Base-by-base conservation (phyloP, 768 basidiomycete genomes). In the Polyporus arcularius region DNA sequence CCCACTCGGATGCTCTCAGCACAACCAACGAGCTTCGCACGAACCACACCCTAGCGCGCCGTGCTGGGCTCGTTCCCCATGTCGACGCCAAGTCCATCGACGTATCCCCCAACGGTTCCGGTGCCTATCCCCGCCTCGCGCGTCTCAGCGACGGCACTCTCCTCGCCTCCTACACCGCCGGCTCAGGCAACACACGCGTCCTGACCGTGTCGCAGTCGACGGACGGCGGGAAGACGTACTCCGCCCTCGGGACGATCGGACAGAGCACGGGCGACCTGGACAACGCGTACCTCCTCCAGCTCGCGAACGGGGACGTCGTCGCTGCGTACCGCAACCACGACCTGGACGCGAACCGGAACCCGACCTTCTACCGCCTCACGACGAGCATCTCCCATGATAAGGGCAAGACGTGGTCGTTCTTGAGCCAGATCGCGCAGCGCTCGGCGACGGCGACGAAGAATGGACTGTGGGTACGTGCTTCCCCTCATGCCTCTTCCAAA, bases 241-340 rank as follows among this genome's bases (percentile, higher is more conserved):
- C 39, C 39, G 53, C 38, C 11, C 41, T 40, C 21, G 53, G 53
- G 38, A 9, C 10, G 53, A 53, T 40, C 41, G 53, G 39, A 18
- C n/a, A 6, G 10, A 15, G 30, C n/a, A n/a, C 38, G 11, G 53
- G 53, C 16, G 53, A 53, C 53, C 53, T 53, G n/a, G 53, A 53
- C 40, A 53, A 53, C 18, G 14, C 39, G 53, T 41, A 21, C 53
- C 40, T 53, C 38, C 53, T 53, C 11, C 30, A 53, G 53, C 53
- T 53, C 50, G 21, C 53, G 38, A 35, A 35, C 39, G 53, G 53
- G 39, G 26, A 40, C 53, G 26, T 53, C 53, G 39, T 43, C 53
- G 53, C 53, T 2, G 53, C 53, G 53, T 53, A 21, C 41, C n/a
- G 41, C 31, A 53, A 53, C 53, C 41, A 53, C 53, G 53, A 53